Evolutionary conservation across 495 filamentous ascomycete species (phyloP).

Genomic region (Aspergillus indologenus): DNA sequence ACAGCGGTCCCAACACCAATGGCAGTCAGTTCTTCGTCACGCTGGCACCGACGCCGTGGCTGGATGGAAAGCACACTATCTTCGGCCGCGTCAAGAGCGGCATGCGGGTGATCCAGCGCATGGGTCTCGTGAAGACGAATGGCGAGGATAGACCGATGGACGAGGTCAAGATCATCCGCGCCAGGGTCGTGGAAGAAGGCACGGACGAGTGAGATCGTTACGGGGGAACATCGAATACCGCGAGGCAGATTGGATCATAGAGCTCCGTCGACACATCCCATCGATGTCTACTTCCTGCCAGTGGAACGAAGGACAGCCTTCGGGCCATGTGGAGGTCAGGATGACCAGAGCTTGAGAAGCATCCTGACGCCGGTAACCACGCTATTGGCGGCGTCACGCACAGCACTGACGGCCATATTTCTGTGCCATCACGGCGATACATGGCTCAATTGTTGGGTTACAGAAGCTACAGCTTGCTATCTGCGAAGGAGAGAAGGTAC

Average conservation of each 20-base stretch:
- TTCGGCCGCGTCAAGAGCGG: conserved; percentile 90
- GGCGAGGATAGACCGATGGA: conserved; percentile 75
- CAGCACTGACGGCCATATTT: not conserved
- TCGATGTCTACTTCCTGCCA: not conserved
- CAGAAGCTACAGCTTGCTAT: not conserved
- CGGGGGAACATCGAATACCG: not conserved
- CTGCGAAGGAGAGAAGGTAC: not conserved
- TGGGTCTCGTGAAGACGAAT: conserved; percentile 88
- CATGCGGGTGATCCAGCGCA: conserved; percentile 76
- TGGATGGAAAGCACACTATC: conserved; percentile 97
- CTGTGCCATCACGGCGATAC: not conserved
- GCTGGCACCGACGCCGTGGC: conserved; percentile 90
- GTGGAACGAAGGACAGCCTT: not conserved
- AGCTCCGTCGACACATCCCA: conserved; percentile 3
- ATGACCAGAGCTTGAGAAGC: not conserved
- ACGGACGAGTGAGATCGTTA: conserved; percentile 36
- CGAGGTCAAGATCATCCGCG: conserved; percentile 77
- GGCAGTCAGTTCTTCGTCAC: conserved; percentile 88
- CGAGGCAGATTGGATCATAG: not conserved
- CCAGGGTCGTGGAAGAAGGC: conserved; percentile 60
- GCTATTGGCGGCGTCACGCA: not conserved
- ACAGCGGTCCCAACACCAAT: conserved; percentile 90
- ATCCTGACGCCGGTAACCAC: not conserved
- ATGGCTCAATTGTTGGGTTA: not conserved
- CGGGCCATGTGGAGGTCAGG: not conserved